Conservation (phyloP, 257 asterid species). For the Solanum corneliomulleri region DNA sequence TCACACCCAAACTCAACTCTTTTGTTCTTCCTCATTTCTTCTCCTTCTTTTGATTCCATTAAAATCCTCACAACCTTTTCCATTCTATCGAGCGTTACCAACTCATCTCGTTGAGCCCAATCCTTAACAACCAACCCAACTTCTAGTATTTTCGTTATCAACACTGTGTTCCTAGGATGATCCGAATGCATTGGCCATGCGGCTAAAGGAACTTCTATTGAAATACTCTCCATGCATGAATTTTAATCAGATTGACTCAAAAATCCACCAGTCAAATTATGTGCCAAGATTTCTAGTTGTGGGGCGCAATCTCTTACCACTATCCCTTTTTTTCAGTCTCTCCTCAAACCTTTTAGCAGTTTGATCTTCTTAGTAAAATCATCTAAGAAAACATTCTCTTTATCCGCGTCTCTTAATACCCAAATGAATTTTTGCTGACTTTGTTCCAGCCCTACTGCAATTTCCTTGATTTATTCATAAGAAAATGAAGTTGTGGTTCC, state of each 20-base stretch:
- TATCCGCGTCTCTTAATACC: slow-evolving; percentile 35
- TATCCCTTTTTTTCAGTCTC: slow-evolving; percentile 21
- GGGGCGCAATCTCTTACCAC: slow-evolving; percentile 53
- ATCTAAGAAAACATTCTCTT: neutral
- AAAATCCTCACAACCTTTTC: slow-evolving; percentile 17
- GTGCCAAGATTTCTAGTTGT: slow-evolving; percentile 41
- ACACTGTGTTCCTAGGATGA: slow-evolving; percentile 42
- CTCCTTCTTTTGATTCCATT: slow-evolving; percentile 34
- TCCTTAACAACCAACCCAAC: slow-evolving; percentile 32
- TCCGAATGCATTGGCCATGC: slow-evolving; percentile 71
- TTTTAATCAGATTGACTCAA: slow-evolving; percentile 62
- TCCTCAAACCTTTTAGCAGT: slow-evolving; percentile 31
- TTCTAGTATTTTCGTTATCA: slow-evolving; percentile 22
- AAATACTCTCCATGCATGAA: slow-evolving; percentile 55
- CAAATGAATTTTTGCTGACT: slow-evolving; percentile 25
- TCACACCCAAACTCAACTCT: slow-evolving; percentile 20
- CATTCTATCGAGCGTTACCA: slow-evolving; percentile 8
- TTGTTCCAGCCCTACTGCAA: slow-evolving; percentile 41
- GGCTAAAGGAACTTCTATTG: slow-evolving; percentile 46
- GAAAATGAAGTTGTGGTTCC: slow-evolving; percentile 45
- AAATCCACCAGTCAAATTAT: slow-evolving; percentile 32
- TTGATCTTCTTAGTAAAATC: neutral
- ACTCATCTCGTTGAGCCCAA: slow-evolving; percentile 21
- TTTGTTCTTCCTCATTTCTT: slow-evolving; percentile 22
- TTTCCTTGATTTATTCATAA: slow-evolving; percentile 15